These are phyloP conservation scores for Berkeleyomyces rouxiae DNA, from an alignment of 2,329 filamentous ascomycete genomes.

Conservation along the genomic window DNA sequence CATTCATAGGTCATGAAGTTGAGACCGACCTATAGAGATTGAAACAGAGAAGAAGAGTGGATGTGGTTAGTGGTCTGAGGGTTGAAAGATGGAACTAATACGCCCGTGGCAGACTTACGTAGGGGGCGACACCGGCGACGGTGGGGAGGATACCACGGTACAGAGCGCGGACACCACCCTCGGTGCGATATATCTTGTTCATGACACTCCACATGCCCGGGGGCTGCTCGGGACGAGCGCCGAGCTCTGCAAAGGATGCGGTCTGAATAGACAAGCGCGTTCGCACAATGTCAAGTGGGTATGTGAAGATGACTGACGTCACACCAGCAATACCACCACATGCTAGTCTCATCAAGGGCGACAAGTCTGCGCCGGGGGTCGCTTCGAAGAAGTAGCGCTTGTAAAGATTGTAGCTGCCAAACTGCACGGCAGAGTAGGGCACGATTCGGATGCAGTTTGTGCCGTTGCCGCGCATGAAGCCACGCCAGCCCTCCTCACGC, in stretches of 20 bases:
- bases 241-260: slow-evolving; percentile 75
- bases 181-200: slow-evolving; percentile 69
- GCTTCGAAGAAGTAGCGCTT: slow-evolving; percentile 72
- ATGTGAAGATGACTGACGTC: slow-evolving; percentile 87
- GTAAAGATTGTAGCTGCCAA: slow-evolving; percentile 96
- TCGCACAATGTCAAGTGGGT: slow-evolving; percentile 92
- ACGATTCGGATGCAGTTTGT: slow-evolving; percentile 98
- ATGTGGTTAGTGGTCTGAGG: not conserved
- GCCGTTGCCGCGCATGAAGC: slow-evolving; percentile 95
- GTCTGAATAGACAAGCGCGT: slow-evolving; percentile 94
- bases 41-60: not conserved
- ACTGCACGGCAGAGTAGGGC: slow-evolving; percentile 94
- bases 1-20: slow-evolving; percentile 99
- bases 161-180: slow-evolving; percentile 71
- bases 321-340: slow-evolving; percentile 87
- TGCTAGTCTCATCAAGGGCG: slow-evolving; percentile 57
- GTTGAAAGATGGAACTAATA: too few relatives aligned
- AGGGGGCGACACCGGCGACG: slow-evolving; percentile 86
- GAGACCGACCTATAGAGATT: slow-evolving; percentile 53
- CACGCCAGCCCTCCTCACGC: slow-evolving; percentile 88
- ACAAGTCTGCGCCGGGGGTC: slow-evolving; percentile 55
- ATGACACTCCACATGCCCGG: slow-evolving; percentile 89
- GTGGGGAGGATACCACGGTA: slow-evolving; percentile 92
- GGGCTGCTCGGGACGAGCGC: slow-evolving; percentile 45
- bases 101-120: slow-evolving; percentile 35